Conservation (phyloP, 2,329 filamentous ascomycete genomes). For the Didymella pomorum region DNA sequence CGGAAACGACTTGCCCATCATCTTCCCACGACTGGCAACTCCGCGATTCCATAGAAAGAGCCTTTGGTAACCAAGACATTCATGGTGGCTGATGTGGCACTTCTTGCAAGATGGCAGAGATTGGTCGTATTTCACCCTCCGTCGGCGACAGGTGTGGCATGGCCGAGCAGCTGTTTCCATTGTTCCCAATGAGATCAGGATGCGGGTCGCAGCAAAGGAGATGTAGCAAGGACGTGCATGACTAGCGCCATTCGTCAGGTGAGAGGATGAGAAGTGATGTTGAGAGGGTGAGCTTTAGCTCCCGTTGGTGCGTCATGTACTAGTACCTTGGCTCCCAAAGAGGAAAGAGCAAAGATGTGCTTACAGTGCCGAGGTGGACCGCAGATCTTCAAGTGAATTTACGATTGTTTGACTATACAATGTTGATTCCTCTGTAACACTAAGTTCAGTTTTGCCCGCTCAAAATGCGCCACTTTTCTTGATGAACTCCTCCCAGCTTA, state of each 20-base stretch:
- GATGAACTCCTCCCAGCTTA: constrained; percentile 12
- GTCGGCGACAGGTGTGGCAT: not conserved
- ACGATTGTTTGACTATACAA: not conserved
- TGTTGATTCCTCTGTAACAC: too few relatives aligned
- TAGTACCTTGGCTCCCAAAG: not conserved
- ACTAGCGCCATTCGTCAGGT: not conserved
- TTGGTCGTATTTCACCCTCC: not conserved
- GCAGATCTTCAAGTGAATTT: not conserved
- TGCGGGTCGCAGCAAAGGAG: not conserved
- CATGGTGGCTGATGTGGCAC: not conserved
- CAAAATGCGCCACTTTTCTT: constrained; percentile 14
- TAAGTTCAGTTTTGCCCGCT: not conserved
- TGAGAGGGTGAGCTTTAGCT: not conserved
- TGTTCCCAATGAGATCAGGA: not conserved
- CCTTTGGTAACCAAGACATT: not conserved
- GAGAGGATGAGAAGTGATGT: not conserved
- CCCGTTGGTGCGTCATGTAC: not conserved
- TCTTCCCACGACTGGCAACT: not conserved
- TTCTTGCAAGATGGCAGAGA: not conserved
- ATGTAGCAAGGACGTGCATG: too few relatives aligned
- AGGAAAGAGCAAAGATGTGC: not conserved
- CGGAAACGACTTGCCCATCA: not conserved
- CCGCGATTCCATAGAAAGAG: not conserved
- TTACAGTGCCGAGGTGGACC: too few relatives aligned
- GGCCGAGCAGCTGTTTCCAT: not conserved